Percentiles rank a stretch among this genome's conserved stretches.
Evolutionary conservation across 768 basidiomycete genomes (phyloP).

Genomic region (Pleurotus pulmonarius): DNA sequence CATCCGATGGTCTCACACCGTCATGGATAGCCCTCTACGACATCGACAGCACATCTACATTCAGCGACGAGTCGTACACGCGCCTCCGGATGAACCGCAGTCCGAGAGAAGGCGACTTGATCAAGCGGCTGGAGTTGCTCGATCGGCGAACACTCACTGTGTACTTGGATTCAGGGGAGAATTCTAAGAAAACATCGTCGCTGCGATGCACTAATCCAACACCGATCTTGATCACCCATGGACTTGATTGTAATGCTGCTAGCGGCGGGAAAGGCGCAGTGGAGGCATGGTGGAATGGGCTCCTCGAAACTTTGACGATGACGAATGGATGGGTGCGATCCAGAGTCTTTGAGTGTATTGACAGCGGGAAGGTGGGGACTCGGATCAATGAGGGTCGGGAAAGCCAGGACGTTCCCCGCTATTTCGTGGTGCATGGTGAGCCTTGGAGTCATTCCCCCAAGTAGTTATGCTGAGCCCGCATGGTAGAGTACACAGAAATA

Average conservation of each 20-base stretch:
- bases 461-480: neutral
- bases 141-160: conserved; percentile 39
- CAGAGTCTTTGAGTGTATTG: conserved; percentile 34
- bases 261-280: conserved; percentile 11
- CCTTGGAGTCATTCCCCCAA: neutral
- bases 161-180: conserved; percentile 27
- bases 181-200: conserved; percentile 24
- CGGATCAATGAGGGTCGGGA: conserved; percentile 19
- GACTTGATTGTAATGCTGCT: conserved; percentile 13
- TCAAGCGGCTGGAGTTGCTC: conserved; percentile 37
- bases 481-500: conserved; percentile 12
- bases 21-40: conserved; percentile 51
- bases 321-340: conserved; percentile 36
- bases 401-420: conserved; percentile 29
- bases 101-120: conserved; percentile 36
- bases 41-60: conserved; percentile 36
- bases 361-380: conserved; percentile 34
- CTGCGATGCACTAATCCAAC: conserved; percentile 27
- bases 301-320: conserved; percentile 13
- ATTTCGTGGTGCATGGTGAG: conserved; percentile 40
- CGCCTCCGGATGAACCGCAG: conserved; percentile 40
- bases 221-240: conserved; percentile 27
- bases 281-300: conserved; percentile 20
- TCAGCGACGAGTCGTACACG: conserved; percentile 39
- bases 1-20: conserved; percentile 30